Evolutionary conservation across 228 moss, liverwort and hornwort species (phyloP).

Genomic region (Sphagnum fallax): DNA sequence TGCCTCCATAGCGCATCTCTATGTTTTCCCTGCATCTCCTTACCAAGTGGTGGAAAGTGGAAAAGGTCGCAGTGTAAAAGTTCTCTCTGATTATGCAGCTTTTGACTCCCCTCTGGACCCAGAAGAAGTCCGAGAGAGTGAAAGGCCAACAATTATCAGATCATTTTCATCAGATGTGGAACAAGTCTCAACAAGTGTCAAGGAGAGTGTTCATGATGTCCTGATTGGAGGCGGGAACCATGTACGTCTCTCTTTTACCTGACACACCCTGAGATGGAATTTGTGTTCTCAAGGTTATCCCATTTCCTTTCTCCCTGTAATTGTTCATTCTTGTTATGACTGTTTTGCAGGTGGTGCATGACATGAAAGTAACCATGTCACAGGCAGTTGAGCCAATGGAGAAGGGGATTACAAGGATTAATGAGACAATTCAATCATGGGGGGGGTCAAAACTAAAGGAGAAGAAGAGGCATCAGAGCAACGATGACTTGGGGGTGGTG

Average conservation of each 20-base stretch:
- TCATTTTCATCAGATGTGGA: constrained; percentile 45
- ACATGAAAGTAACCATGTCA: constrained; percentile 78
- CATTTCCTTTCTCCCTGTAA: too few relatives aligned
- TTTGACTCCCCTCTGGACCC: constrained; percentile 94
- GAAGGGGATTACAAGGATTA: constrained; percentile 72
- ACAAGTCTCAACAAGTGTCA: constrained; percentile 74
- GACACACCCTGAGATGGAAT: too few relatives aligned
- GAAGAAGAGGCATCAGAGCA: constrained; percentile 58
- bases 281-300: not conserved
- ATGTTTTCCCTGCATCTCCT: constrained; percentile 85
- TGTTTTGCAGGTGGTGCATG: constrained; percentile 76
- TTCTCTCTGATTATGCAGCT: constrained; percentile 85
- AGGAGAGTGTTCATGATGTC: constrained; percentile 90
- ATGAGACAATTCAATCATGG: constrained; percentile 78
- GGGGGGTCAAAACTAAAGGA: constrained; percentile 47
- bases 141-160: constrained; percentile 69
- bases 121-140: constrained; percentile 93
- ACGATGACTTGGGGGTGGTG: constrained; percentile 73
- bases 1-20: constrained; percentile 91
- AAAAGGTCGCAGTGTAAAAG: constrained; percentile 69
- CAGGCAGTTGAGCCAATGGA: constrained; percentile 93
- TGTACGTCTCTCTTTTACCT: constrained; percentile 30
- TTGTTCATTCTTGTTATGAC: not conserved
- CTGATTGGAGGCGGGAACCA: constrained; percentile 90
- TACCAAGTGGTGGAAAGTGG: constrained; percentile 69